Conservation (phyloP, 2,329 filamentous ascomycete genomes). For the Pseudogymnoascus sp. region DNA sequence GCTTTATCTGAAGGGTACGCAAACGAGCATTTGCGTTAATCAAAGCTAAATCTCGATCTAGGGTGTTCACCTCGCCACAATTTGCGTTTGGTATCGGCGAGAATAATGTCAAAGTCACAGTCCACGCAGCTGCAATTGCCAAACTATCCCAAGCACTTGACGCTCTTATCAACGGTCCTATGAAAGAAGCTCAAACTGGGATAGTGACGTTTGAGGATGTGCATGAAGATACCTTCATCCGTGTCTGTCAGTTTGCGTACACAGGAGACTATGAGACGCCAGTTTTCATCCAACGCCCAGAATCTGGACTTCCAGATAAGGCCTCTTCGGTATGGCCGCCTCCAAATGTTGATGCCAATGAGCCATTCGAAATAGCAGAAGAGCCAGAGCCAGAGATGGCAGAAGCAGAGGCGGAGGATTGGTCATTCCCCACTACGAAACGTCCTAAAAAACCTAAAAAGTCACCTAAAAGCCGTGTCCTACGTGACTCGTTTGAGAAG, state of each 20-base stretch:
- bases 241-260: constrained; percentile 16
- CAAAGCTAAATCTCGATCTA: constrained; percentile 6
- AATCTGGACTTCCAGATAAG: no score
- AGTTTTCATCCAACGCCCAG: no score
- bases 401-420: no score
- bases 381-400: no score
- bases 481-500: no score
- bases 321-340: no score
- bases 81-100: constrained; percentile 16
- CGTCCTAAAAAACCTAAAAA: no score
- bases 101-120: constrained; percentile 10
- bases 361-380: no score
- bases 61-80: constrained; percentile 14
- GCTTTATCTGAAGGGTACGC: background rate
- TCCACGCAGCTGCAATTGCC: constrained; percentile 16
- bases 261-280: constrained; percentile 16
- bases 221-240: constrained; percentile 16
- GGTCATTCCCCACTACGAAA: no score
- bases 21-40: background rate
- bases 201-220: constrained; percentile 17
- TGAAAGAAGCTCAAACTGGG: constrained; percentile 9
- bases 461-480: no score
- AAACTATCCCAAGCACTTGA: constrained; percentile 17
- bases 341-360: no score
- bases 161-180: constrained; percentile 13